Evolutionary conservation across 2,329 filamentous ascomycete species (phyloP), one percentile per base, ranked within the genome.

Genomic region (Paecilomyces formosus): DNA sequence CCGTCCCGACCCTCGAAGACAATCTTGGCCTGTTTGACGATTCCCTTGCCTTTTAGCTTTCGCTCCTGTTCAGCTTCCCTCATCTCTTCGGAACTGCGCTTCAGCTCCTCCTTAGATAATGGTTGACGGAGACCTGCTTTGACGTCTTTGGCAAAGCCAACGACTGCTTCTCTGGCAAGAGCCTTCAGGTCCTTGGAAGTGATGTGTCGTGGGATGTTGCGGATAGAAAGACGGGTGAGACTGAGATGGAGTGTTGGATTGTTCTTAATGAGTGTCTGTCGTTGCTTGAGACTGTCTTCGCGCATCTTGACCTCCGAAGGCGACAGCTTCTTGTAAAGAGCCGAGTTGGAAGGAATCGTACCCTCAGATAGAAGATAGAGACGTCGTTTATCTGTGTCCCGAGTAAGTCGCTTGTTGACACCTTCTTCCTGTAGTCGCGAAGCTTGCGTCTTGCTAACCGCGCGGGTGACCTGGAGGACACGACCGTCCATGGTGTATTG

Each of bases 1-100:
- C 94, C 94, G 65, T 94, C 86, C 35, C 84, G 84, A 58, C 88
- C 89, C 78, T 99, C 94, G 68, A 94, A 97, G 39, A 97, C 89
- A 57, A 99, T 85, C 80, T 97, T 99, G 58, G 93, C 89, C 76
- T 99, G 94, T 67, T 86, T 88, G 51, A 99, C 91, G 55, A 99
- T 82, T 67, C 88, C 91, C 70, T 93, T 94, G 57, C 90, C 89
- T 73, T 93, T 91, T 64, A 84, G 78, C 71, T 89, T 96, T 57
- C 94, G 85, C 62, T 86, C 81, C 54, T 84, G 85, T 70, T 99
- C 94, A 2, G 90, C 89, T 60, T 90, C 86, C 65, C 84, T 86
- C 79, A 92, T 92, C 54, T 89, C 87, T 31, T 89, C 87, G 11
- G 89, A 88, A 55, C 90, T 92, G 49, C 94, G 86, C 15, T 84